phyloP scores from a whole-genome alignment of 306 rosid species.

The Castanospermum australe region DNA sequence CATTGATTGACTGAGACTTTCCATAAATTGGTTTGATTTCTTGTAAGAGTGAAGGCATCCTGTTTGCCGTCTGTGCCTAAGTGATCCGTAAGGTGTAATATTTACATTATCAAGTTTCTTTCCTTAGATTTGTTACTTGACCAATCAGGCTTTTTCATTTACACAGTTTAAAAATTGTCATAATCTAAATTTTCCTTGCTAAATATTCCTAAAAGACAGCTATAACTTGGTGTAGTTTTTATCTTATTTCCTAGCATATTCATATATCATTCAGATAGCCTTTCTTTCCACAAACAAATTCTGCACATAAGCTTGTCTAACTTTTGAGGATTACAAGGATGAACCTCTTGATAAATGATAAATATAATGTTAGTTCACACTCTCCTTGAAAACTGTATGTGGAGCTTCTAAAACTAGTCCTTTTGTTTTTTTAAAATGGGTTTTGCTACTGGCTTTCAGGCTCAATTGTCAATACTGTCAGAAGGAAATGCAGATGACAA shows the following conservation, averaged over 20 bases:
- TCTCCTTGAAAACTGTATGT: slow-evolving; percentile 9
- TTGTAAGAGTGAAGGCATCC: too few species aligned
- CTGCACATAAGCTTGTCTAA: background rate
- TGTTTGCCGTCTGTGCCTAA: too few species aligned
- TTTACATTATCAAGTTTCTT: too few species aligned
- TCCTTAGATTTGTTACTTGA: too few species aligned
- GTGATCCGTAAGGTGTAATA: too few species aligned
- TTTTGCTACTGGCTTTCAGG: slow-evolving; percentile 48
- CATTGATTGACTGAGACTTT: too few species aligned
- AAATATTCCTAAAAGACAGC: background rate
- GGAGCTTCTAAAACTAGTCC: background rate
- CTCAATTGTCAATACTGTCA: slow-evolving; percentile 51
- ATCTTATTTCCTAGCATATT: background rate
- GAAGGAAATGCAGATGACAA: slow-evolving; percentile 30
- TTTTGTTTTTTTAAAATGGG: background rate
- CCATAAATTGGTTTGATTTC: too few species aligned
- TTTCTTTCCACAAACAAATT: background rate
- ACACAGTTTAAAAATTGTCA: too few species aligned
- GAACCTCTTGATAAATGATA: background rate
- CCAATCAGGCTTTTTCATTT: too few species aligned
- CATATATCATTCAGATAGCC: background rate
- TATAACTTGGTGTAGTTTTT: background rate
- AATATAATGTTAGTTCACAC: background rate
- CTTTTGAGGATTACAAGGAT: background rate
- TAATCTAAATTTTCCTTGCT: background rate